Conservation (phyloP, 805 yeast species). For the Kregervanrija pseudodelftensis region DNA sequence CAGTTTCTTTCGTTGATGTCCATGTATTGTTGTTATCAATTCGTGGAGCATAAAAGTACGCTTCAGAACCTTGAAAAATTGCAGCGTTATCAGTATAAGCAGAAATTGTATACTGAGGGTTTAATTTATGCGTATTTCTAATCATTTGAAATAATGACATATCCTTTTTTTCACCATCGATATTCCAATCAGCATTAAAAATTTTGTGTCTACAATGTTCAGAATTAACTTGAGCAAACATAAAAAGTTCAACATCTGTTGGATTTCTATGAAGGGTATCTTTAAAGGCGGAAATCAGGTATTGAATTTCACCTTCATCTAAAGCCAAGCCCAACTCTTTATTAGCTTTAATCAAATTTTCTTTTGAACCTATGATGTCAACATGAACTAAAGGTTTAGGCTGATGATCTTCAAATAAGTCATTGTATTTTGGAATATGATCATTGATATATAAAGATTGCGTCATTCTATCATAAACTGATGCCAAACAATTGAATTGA, state of each 20-base stretch:
- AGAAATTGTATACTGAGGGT: conserved; percentile 77
- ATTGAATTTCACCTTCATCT: conserved; percentile 88
- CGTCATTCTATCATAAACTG: conserved; percentile 92
- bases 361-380: conserved; percentile 50
- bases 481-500: conserved; percentile 47
- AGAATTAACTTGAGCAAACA: conserved; percentile 99
- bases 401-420: conserved; percentile 66
- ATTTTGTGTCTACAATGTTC: conserved; percentile 99
- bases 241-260: conserved; percentile 94
- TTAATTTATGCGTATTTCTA: conserved; percentile 79
- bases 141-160: conserved; percentile 87
- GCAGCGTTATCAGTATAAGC: conserved; percentile 99
- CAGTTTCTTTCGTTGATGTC: conserved; percentile 66
- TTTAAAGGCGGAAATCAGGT: conserved; percentile 76
- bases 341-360: conserved; percentile 69
- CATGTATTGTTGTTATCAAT: conserved; percentile 56
- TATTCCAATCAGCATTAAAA: conserved; percentile 97
- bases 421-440: conserved; percentile 56
- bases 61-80: conserved; percentile 78
- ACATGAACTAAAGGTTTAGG: conserved; percentile 82
- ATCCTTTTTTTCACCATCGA: conserved; percentile 73
- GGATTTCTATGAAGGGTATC: conserved; percentile 77
- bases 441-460: conserved; percentile 54
- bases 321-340: conserved; percentile 85
- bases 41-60: conserved; percentile 75